Evolutionary conservation across 1,284 basidiomycete species (phyloP), one percentile per base, ranked within the genome.

Genomic region (Meripilus lineatus): DNA sequence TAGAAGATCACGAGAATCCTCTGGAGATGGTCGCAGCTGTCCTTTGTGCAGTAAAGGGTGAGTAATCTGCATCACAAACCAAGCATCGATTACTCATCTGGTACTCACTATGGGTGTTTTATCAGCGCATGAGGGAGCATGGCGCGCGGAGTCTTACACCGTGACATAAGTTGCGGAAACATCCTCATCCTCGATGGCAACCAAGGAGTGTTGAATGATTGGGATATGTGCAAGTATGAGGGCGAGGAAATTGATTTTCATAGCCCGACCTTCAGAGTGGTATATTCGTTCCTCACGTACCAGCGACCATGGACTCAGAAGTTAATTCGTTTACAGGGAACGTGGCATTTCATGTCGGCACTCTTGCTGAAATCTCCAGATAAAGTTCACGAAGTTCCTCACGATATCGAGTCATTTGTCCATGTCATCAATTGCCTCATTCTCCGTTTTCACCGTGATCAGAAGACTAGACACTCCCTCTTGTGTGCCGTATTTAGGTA

Each of bases 111-210:
- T 23, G 38, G 42, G 20, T 10, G 35, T n/a, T n/a, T 38, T 44
- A 4, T 5, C 10, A n/a, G 28, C 17, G 41, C 25, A 14, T 42
- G 13, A 18, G 18, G 8, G n/a, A 7, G 38, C 38, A 25, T 32
- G 40, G 24, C n/a, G 14, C n/a, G 35, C 42, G 13, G 13, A 4
- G 32, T 45, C 18, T 15, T 39, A 21, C 26, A 48, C 17, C 17
- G 38, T 35, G 32, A 48, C 25, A n/a, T 48, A 37, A 48, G 32
- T 20, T 25, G 32, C 17, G 22, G 25, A n/a, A 44, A 38, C 32
- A 32, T 42, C 22, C 23, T 47, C 7, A 44, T 38, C 40, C 10
- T 33, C 11, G 7, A 24, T 6, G 13, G n/a, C n/a, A n/a, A n/a
- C n/a, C 10, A 30, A 20, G 30, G 39, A n/a, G 11, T 26, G 10